Evolutionary conservation across 2,329 filamentous ascomycete genomes (phyloP).

Genomic region (Byssothecium circinans): DNA sequence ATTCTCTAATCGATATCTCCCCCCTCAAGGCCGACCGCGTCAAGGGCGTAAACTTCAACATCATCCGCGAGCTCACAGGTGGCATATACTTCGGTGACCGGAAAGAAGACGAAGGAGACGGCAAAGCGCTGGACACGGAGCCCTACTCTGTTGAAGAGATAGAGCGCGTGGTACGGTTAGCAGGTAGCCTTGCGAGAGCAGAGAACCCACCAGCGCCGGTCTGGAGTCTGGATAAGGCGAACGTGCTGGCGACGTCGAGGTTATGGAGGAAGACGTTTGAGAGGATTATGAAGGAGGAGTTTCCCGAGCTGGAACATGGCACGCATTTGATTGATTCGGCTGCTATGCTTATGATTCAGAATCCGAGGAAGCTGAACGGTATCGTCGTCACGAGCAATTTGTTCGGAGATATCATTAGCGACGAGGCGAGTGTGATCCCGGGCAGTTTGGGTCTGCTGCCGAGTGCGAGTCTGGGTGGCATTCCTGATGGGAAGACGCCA

Average conservation of each 20-base stretch:
- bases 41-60: constrained; percentile 85
- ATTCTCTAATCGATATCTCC: constrained; percentile 78
- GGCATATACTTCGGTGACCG: constrained; percentile 96
- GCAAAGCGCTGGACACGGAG: constrained; percentile 79
- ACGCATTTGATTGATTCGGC: constrained; percentile 95
- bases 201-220: constrained; percentile 76
- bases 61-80: constrained; percentile 88
- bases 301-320: constrained; percentile 78
- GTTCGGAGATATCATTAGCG: constrained; percentile 94
- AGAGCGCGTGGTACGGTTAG: constrained; percentile 82
- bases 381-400: constrained; percentile 91
- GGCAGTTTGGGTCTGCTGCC: constrained; percentile 86
- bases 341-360: constrained; percentile 98
- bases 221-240: constrained; percentile 92
- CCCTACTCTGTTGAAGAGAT: constrained; percentile 84
- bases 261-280: constrained; percentile 87
- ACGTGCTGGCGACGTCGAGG: constrained; percentile 86
- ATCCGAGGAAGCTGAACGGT: constrained; percentile 82
- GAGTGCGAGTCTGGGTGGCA: constrained; percentile 80
- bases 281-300: constrained; percentile 84
- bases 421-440: constrained; percentile 93
- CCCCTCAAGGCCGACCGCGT: constrained; percentile 86
- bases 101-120: constrained; percentile 75
- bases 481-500: constrained; percentile 80
- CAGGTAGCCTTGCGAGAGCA: constrained; percentile 76